Base-by-base conservation (phyloP, 306 rosid genomes). In the Medicago lupulina region DNA sequence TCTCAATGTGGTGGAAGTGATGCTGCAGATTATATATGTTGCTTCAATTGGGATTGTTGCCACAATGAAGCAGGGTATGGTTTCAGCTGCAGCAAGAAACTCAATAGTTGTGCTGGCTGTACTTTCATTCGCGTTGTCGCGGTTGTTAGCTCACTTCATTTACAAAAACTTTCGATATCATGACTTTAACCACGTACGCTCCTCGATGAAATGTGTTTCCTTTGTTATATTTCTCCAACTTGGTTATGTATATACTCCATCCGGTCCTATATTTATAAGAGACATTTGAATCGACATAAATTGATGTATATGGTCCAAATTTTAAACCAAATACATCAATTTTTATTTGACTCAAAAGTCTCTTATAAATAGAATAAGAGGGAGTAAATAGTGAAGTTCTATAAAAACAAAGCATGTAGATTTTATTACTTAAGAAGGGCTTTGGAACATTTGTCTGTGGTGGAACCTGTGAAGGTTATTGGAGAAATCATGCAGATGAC, bases 91-190 rank as follows among this genome's bases (percentile, higher is more conserved):
- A 23, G 81, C 77, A 6, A 91, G 85, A 83, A 86, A 80, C 18
- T 67, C 87, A 15, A 40, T 92, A 75, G 89, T 88, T 69, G 84
- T 71, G 4, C 11, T 83, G 34, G 97, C 93, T 25, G 41, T 95
- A 2, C 59, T 95, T 12, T 85, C 91, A 54, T 92, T 90, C 73
- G 89, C 87, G 17, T 66, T 91, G 78, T 95, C 97, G 3, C 85
- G 75, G 74, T 92, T 86, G 96, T 58, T 95, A 74, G 92, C 96
- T 76, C 84, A 88, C 80, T 92, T 88, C 75, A 77, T 95, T 77
- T 77, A 88, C 89, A 95, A 89, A 77, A 85, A 69, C 75, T 95
- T 95, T 77, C 96, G 83, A 54, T 95, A 76, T 76, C 99, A 95
- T 71, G 97, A 89, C 62, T 92, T 89, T 66, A 73, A 85, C 31